Base-by-base conservation (phyloP, 768 basidiomycete species). In the Tylopilus rubrobrunneus region DNA sequence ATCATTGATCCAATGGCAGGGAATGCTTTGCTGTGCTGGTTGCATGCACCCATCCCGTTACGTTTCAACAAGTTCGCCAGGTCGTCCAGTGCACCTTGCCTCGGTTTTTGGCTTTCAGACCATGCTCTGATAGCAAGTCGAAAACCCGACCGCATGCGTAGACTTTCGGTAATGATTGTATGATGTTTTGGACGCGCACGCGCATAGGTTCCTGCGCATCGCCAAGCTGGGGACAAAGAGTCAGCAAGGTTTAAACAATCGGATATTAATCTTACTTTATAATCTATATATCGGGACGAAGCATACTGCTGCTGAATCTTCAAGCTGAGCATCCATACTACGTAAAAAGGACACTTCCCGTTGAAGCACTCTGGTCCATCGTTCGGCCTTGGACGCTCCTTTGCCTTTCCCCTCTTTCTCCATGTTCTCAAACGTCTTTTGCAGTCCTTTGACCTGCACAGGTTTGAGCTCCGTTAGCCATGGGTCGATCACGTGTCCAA, bases 71-170 rank as follows among this genome's bases (percentile, higher is more conserved):
- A 76, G 33, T 75, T 75, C 5, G 80, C 85, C 50, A 95, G 73
- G 64, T 95, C 93, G 57, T 96, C 93, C 45, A 95, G 73, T 21
- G 86, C 77, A 14, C 92, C 90, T 70, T 92, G 89, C 15, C 94
- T 84, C 11, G 92, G 91, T 71, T 95, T 94, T 95, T 95, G 17
- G 89, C 87, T 67, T 85, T 88, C 41, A 95, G 72, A 15, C 97
- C 96, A 64, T 95, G 82, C 37, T 97, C 92, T 11, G 97, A 78
- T 7, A 98, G 73, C 14, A 92, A 70, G 63, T 90, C 87, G 68
- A 97, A 95, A 31, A 98, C 77, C 39, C 93, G 86, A 62, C 94
- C 97, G 62, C 87, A 95, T 1, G 97, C 88, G 63, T 95, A 97
- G 48, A 98, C 86, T 64, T 87, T 92, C 7, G 93, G 87, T 48